These are phyloP conservation scores for Lasiosphaeriaceae sp. DNA, from an alignment of 495 filamentous ascomycete species.

Conservation along the genomic window DNA sequence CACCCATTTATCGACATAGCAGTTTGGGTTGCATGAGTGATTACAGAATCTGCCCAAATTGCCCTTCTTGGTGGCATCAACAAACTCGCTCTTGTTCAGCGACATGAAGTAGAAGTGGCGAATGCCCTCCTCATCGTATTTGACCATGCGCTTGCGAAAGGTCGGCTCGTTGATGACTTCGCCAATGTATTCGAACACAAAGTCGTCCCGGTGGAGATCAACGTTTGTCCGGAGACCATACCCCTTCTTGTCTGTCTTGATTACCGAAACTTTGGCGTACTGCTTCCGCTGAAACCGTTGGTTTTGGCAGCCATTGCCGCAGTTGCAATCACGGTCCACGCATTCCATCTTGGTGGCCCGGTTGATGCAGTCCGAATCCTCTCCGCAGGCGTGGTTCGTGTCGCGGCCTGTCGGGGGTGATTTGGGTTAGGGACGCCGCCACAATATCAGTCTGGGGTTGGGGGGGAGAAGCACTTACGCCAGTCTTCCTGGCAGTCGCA, in stretches of 20 bases:
- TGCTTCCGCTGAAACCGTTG: conserved; percentile 89
- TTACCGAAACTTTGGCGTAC: conserved; percentile 88
- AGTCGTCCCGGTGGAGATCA: conserved; percentile 73
- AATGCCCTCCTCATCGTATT: conserved; percentile 93
- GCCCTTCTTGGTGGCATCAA: conserved; percentile 95
- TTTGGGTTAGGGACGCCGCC: conserved; percentile 5
- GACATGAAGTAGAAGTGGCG: conserved; percentile 99
- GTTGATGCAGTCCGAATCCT: conserved; percentile 98
- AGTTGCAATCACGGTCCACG: conserved; percentile 75
- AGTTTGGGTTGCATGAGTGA: conserved; percentile 98
- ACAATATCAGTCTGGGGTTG: background rate
- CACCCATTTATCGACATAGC: conserved; percentile 99
- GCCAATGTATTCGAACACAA: conserved; percentile 97
- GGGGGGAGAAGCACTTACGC: conserved; percentile 62
- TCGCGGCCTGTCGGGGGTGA: conserved; percentile 53
- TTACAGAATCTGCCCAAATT: conserved; percentile 98
- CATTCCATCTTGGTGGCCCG: conserved; percentile 98
- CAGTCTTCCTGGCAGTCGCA: conserved; percentile 95
- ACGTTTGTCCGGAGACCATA: conserved; percentile 82
- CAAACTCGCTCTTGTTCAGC: conserved; percentile 90
- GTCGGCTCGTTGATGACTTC: conserved; percentile 92
- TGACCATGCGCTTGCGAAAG: conserved; percentile 81
- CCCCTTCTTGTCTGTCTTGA: conserved; percentile 96
- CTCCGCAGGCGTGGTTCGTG: conserved; percentile 84
- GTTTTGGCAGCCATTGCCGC: conserved; percentile 85